Percentiles rank a stretch among this genome's conserved stretches.
phyloP scores from a whole-genome alignment of 2,329 filamentous ascomycete genomes.

The Aspergillus viridinutans region DNA sequence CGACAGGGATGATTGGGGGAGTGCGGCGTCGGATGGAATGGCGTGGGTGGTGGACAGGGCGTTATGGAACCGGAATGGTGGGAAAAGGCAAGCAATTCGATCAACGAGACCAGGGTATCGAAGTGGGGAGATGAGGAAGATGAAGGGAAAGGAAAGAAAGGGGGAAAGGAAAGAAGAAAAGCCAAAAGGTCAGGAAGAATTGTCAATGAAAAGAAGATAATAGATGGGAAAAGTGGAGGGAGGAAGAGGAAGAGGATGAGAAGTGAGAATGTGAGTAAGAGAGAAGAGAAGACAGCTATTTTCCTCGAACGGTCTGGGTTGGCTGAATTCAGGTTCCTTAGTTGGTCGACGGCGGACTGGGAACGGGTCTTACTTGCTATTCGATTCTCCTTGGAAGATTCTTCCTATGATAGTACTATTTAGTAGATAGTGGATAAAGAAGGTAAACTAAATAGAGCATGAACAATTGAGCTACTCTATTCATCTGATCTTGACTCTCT shows the following conservation, averaged over 20 bases:
- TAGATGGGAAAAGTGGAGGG: conserved; percentile 23
- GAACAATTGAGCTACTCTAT: background rate
- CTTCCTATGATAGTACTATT: background rate
- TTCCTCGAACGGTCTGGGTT: background rate
- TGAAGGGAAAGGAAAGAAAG: conserved; percentile 21
- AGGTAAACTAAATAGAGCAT: background rate
- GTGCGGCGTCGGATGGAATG: conserved; percentile 22
- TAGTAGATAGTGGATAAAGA: no score
- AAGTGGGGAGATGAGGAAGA: conserved; percentile 8
- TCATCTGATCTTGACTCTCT: background rate
- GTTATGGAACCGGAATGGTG: conserved; percentile 20
- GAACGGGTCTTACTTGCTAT: background rate
- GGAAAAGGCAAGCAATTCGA: conserved; percentile 12
- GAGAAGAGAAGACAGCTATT: conserved; percentile 2
- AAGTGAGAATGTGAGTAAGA: conserved; percentile 4
- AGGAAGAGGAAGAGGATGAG: conserved; percentile 12
- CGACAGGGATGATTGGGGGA: conserved; percentile 31
- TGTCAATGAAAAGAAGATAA: conserved; percentile 14
- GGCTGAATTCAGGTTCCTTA: background rate
- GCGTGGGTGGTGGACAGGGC: conserved; percentile 13
- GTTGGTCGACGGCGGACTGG: no score
- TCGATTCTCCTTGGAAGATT: background rate
- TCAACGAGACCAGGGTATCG: conserved; percentile 17
- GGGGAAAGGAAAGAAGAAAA: conserved; percentile 14
- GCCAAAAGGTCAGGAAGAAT: conserved; percentile 10